Evolutionary conservation across 768 basidiomycete genomes (phyloP).

Genomic region (Leccinum longicurvipes): DNA sequence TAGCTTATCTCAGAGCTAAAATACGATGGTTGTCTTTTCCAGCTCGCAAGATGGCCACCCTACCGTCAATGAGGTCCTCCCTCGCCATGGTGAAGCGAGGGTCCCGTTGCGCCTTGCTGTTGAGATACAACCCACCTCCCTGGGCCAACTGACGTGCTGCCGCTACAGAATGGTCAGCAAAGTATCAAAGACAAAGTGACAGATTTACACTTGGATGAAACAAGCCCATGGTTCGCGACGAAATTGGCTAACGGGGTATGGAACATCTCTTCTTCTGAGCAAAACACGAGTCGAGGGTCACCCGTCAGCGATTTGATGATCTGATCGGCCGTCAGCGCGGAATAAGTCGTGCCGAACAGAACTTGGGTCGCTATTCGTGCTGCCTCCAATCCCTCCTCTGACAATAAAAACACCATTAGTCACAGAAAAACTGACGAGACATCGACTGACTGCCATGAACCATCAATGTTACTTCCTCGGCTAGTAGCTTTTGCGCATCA

Average conservation of each 20-base stretch:
- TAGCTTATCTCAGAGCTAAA: constrained; percentile 37
- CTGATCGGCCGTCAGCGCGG: constrained; percentile 50
- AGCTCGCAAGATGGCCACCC: constrained; percentile 62
- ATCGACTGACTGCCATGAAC: constrained; percentile 51
- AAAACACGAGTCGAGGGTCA: constrained; percentile 62
- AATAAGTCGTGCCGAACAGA: constrained; percentile 39
- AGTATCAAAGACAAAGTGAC: not conserved
- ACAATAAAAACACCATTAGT: constrained; percentile 1
- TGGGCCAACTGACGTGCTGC: constrained; percentile 61
- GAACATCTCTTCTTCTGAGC: constrained; percentile 49
- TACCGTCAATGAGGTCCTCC: constrained; percentile 55
- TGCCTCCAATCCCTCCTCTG: constrained; percentile 38
- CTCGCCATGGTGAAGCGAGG: constrained; percentile 38
- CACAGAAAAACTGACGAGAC: not conserved
- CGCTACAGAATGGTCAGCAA: constrained; percentile 39
- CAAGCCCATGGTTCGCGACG: constrained; percentile 53
- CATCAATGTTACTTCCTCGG: constrained; percentile 57
- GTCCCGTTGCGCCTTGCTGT: constrained; percentile 58
- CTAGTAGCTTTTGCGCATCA: constrained; percentile 49
- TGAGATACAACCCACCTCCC: constrained; percentile 70
- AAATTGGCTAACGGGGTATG: constrained; percentile 58
- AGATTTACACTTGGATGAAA: constrained; percentile 60
- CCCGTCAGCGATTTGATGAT: constrained; percentile 58
- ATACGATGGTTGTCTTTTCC: constrained; percentile 73
- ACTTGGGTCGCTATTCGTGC: constrained; percentile 46